Base-by-base conservation (phyloP, 768 basidiomycete species). In the Jaapia argillacea region DNA sequence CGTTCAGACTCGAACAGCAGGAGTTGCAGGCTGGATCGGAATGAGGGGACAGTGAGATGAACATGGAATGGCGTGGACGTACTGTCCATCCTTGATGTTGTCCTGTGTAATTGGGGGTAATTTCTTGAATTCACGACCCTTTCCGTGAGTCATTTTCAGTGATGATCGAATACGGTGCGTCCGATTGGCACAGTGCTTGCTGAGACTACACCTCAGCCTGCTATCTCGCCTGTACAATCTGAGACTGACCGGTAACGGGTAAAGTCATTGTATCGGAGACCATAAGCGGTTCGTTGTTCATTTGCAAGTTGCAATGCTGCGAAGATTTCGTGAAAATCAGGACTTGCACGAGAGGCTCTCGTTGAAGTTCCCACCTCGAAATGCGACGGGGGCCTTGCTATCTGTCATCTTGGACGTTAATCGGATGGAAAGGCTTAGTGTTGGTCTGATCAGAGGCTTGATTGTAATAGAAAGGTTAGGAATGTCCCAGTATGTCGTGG, bases 121-220 rank as follows among this genome's bases (percentile, higher is more conserved):
- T 53, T 85, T 88, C 67, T 90, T 94, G 71, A 89, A 97, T 38
- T 90, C 87, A 51, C 81, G 81, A 20, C 87, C 87, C 57, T 85
- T 88, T 24, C 90, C 89, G 52, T 92, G 87, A 14, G 85, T 87
- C 68, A 81, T 75, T 57, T 86, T 90, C 40, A 92, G 73, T 1
- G 79, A 71, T 23, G 86, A 88, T 49, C 92, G 79, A 31, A 96
- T 68, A 40, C 88, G 80, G 62, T 92, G 90, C 0, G 92, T 85
- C 54, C 87, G 79, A 58, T 91, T 90, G 4, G 85, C 79, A 58
- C 91, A 94, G 55, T 98, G 92, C 52, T 90, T 90, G 52, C 92
- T 89, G 61, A 5, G 22, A n/a, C 41, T 5, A 26, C 18, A n/a
- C n/a, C n/a, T n/a, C n/a, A n/a, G n/a, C n/a, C n/a, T n/a, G n/a